A percentile compares a stretch with the other conserved stretches of the same genome.
phyloP scores from a whole-genome alignment of 768 basidiomycete genomes.

The Panellus pusillus region DNA sequence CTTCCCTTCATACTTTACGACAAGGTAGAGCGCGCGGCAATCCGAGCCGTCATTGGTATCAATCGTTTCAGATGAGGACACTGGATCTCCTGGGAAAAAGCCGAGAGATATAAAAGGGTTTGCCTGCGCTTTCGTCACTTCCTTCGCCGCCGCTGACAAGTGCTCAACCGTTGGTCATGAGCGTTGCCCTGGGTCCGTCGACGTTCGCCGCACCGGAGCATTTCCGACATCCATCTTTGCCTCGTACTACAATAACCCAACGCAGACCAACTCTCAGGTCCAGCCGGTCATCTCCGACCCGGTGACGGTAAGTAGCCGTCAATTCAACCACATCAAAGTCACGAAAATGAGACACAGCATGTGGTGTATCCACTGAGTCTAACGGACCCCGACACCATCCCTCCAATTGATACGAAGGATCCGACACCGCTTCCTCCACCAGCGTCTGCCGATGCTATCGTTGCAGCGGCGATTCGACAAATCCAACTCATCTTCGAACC shows the following conservation, averaged over 20 bases:
- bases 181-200: constrained; percentile 28
- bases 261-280: constrained; percentile 69
- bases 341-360: constrained; percentile 40
- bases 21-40: too few relatives aligned
- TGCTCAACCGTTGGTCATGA: constrained; percentile 1
- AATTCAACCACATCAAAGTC: constrained; percentile 10
- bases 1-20: too few relatives aligned
- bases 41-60: too few relatives aligned
- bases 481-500: constrained; percentile 48
- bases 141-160: constrained; percentile 3
- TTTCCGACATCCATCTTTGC: constrained; percentile 66
- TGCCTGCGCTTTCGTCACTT: background rate
- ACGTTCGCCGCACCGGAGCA: constrained; percentile 55
- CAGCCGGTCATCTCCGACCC: constrained; percentile 79
- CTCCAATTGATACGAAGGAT: constrained; percentile 56
- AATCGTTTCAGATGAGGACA: too few relatives aligned
- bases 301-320: constrained; percentile 44
- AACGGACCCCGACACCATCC: constrained; percentile 62
- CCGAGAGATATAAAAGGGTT: background rate
- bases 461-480: constrained; percentile 54
- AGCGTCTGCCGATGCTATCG: constrained; percentile 44
- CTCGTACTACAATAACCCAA: constrained; percentile 70
- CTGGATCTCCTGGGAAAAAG: too few relatives aligned
- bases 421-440: constrained; percentile 64
- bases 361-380: constrained; percentile 55